Conservation (phyloP, 2,329 filamentous ascomycete genomes). For the Cladophialophora chaetospira region DNA sequence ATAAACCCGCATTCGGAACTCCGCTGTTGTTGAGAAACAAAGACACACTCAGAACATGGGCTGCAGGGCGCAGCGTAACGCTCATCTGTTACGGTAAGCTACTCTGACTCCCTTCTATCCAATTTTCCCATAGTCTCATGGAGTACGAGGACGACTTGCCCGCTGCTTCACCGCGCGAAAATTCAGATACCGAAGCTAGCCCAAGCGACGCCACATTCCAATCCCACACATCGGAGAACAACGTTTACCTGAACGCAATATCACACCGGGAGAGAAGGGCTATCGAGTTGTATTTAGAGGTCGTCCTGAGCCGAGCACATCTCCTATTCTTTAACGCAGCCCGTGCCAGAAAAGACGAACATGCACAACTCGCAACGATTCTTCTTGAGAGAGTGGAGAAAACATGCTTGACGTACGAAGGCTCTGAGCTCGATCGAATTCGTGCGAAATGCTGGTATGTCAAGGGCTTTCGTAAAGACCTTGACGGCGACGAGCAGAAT, state of each 20-base stretch:
- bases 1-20: too few relatives aligned
- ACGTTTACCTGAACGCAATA: not conserved
- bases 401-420: slow-evolving; percentile 6
- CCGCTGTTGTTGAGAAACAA: too few relatives aligned
- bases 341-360: not conserved
- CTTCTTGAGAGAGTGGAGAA: slow-evolving; percentile 14
- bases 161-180: not conserved
- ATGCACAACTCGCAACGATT: not conserved
- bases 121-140: not conserved
- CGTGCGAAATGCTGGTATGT: slow-evolving; percentile 22
- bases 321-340: slow-evolving; percentile 14
- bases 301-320: slow-evolving; percentile 19
- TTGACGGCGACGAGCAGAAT: slow-evolving; percentile 3
- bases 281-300: slow-evolving; percentile 16
- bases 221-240: not conserved
- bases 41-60: too few relatives aligned
- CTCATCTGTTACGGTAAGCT: not conserved
- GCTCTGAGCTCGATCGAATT: not conserved
- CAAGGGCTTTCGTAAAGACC: slow-evolving; percentile 17
- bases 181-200: not conserved
- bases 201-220: not conserved
- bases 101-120: not conserved
- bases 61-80: too few relatives aligned
- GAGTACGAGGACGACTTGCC: not conserved
- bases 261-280: not conserved